Percentiles rank a stretch among this genome's conserved stretches.
Evolutionary conservation across 768 basidiomycete genomes (phyloP).

Genomic region (Auricularia sp.): DNA sequence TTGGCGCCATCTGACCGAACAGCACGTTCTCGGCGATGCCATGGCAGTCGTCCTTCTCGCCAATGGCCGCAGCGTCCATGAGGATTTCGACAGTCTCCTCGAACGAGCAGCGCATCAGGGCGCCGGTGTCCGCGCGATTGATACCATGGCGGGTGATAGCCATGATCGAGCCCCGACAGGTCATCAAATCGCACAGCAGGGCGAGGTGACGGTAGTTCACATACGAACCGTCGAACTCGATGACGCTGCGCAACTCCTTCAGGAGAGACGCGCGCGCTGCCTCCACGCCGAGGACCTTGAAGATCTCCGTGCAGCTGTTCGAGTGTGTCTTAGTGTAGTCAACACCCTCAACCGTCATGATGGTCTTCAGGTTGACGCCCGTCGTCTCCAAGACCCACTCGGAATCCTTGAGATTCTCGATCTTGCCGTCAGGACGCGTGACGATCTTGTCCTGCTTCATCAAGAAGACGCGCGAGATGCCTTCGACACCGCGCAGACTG

Average conservation of each 20-base stretch:
- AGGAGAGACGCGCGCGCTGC: slow-evolving; percentile 91
- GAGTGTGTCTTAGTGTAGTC: slow-evolving; percentile 91
- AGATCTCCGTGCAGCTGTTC: slow-evolving; percentile 93
- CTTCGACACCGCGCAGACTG: slow-evolving; percentile 84
- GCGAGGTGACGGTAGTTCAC: slow-evolving; percentile 98
- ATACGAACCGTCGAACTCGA: slow-evolving; percentile 98
- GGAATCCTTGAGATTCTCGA: slow-evolving; percentile 46
- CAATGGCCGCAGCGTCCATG: slow-evolving; percentile 97
- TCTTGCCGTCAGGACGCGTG: slow-evolving; percentile 53
- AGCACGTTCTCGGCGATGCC: slow-evolving; percentile 99
- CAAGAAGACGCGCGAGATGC: slow-evolving; percentile 89
- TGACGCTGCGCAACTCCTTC: slow-evolving; percentile 88
- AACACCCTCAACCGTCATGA: slow-evolving; percentile 92
- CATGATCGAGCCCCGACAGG: slow-evolving; percentile 89
- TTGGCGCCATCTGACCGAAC: slow-evolving; percentile 99
- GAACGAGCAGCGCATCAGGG: slow-evolving; percentile 96
- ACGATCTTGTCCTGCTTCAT: slow-evolving; percentile 74
- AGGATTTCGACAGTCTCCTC: slow-evolving; percentile 99
- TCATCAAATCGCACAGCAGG: slow-evolving; percentile 97
- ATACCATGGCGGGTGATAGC: slow-evolving; percentile 99
- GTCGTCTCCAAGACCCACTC: slow-evolving; percentile 99
- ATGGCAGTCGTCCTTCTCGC: slow-evolving; percentile 96
- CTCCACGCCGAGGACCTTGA: slow-evolving; percentile 92
- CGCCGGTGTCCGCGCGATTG: slow-evolving; percentile 97
- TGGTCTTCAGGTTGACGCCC: slow-evolving; percentile 89